Evolutionary conservation across 306 rosid species (phyloP).

Genomic region (Arachis stenosperma): DNA sequence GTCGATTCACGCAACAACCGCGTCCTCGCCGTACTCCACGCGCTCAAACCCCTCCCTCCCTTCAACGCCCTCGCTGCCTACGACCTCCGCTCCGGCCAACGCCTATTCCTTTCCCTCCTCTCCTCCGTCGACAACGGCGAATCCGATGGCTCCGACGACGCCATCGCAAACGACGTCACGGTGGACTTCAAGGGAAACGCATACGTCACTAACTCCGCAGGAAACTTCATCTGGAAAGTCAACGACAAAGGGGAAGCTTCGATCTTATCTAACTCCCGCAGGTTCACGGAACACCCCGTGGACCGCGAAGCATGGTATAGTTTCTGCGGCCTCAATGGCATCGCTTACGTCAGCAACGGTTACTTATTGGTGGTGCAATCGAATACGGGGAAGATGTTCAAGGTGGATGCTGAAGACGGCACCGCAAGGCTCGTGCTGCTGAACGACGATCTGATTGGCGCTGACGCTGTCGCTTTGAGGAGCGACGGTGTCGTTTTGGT

Average conservation of each 20-base stretch:
- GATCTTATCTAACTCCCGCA: constrained; percentile 62
- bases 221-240: constrained; percentile 81
- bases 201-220: constrained; percentile 70
- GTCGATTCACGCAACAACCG: constrained; percentile 64
- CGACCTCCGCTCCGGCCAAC: constrained; percentile 61
- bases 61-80: constrained; percentile 87
- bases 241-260: constrained; percentile 56
- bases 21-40: constrained; percentile 70
- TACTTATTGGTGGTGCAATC: constrained; percentile 74
- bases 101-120: constrained; percentile 65
- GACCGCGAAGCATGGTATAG: constrained; percentile 38
- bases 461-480: constrained; percentile 63
- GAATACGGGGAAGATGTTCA: constrained; percentile 81
- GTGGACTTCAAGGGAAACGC: constrained; percentile 78
- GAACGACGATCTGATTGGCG: constrained; percentile 49
- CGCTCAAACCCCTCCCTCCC: constrained; percentile 48
- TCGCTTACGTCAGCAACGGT: constrained; percentile 72
- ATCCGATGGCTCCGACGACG: constrained; percentile 4
- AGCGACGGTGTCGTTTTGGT: constrained; percentile 79
- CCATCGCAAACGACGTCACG: constrained; percentile 71
- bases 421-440: constrained; percentile 56
- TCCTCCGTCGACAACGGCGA: constrained; percentile 32
- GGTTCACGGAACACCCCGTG: constrained; percentile 53
- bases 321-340: constrained; percentile 70
- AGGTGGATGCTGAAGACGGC: constrained; percentile 69